Evolutionary conservation across 108 stramenopile species (phyloP), one percentile per base, ranked within the genome.

Genomic region (Skeletonema menzelii): DNA sequence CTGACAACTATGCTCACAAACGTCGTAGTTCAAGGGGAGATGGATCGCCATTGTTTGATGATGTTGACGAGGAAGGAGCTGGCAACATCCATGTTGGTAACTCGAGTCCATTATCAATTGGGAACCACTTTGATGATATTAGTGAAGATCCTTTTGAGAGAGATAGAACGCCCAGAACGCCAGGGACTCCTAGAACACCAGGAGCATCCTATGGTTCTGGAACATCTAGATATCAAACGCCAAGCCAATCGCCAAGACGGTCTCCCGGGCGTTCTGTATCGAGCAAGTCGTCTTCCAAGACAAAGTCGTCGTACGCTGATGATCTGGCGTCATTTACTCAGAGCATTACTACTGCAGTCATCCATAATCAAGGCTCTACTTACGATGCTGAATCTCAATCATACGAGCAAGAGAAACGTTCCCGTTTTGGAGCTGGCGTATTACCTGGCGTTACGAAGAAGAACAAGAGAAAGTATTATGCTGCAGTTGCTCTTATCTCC

Each of bases 1-100:
- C 24, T 53, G 49, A 53, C 6, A 53, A 20, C 20, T 53, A 20
- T 53, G 6, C 22, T 53, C 49, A 22, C 22, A 20, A 53, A 53
- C 49, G 49, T 22, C 22, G 49, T 8, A 53, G 20, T 7, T 53
- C 49, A 53, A 22, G 61, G 7, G 62, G 62, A 10, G 53, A 58
- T 19, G 47, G 55, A 11, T 60, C 65, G n/a, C 68, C 65, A 5
- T 28, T 64, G 14, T 69, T 76, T 40, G 57, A 76, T 30, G 75
- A 56, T 57, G 53, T 64, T 17, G 68, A 73, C 28, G 53, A 64
- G 31, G 61, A 38, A 19, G 66, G 53, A 30, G 31, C 42, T 20
- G 27, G 40, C 26, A 61, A 58, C 30, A 59, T 59, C 34, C 34
- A 63, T 35, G 61, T 72, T 2, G 70, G 61, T 22, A 31, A 53